phyloP scores from a whole-genome alignment of 139 green algal species.

The Mychonastes homosphaera region DNA sequence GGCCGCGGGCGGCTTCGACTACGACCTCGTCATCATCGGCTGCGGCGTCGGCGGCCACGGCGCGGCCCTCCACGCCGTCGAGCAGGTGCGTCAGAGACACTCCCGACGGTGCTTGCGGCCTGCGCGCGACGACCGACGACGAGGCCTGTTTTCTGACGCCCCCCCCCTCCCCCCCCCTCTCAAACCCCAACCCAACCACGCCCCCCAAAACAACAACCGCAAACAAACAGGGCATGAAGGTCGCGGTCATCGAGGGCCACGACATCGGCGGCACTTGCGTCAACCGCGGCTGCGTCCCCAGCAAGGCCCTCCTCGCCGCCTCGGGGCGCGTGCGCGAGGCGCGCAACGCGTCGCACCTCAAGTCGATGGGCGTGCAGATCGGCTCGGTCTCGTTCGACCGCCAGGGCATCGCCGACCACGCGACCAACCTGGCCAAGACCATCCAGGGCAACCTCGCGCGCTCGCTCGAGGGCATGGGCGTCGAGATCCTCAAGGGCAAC shows the following conservation, averaged over 20 bases:
- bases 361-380: conserved; percentile 86
- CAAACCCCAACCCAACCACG: neutral
- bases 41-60: conserved; percentile 95
- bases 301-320: conserved; percentile 92
- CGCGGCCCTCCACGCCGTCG: conserved; percentile 92
- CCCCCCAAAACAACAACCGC: neutral
- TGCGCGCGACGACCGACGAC: too few relatives aligned
- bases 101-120: too few relatives aligned
- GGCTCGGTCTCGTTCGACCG: conserved; percentile 80
- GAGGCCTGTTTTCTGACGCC: neutral
- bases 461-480: conserved; percentile 83
- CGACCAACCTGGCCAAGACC: conserved; percentile 73
- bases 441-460: conserved; percentile 88
- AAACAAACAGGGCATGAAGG: conserved; percentile 77
- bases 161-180: neutral
- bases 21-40: conserved; percentile 98
- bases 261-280: conserved; percentile 98
- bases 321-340: conserved; percentile 87
- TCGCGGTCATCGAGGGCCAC: conserved; percentile 92
- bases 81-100: conserved; percentile 63
- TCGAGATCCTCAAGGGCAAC: conserved; percentile 88
- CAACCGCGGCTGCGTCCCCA: conserved; percentile 98
- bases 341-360: conserved; percentile 83
- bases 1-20: conserved; percentile 72
- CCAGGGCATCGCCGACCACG: conserved; percentile 86